Evolutionary conservation across 768 basidiomycete genomes (phyloP).

Genomic region (Suillus clintonianus): DNA sequence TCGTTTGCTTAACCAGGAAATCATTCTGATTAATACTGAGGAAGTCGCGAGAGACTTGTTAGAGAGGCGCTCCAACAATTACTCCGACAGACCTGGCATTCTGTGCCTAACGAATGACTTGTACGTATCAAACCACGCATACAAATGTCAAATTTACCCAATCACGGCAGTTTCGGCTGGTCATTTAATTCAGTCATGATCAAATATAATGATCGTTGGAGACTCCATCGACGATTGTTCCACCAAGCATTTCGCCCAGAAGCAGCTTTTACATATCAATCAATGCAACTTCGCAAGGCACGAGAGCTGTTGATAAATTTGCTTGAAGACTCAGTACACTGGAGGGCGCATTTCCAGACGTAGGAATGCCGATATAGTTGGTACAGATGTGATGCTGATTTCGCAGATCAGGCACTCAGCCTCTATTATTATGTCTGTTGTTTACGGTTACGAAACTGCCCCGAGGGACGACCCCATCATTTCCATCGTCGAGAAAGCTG

Average conservation of each 20-base stretch:
- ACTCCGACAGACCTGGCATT: conserved; percentile 43
- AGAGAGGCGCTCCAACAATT: conserved; percentile 45
- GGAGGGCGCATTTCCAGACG: conserved; percentile 25
- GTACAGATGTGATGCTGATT: neutral
- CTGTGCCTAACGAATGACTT: conserved; percentile 31
- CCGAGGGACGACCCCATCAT: conserved; percentile 28
- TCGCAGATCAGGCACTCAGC: conserved; percentile 20
- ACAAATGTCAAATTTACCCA: neutral
- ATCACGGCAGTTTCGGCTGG: conserved; percentile 27
- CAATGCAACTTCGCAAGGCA: conserved; percentile 26
- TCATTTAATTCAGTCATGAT: conserved; percentile 29
- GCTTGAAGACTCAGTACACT: conserved; percentile 21
- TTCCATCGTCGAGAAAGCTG: conserved; percentile 25
- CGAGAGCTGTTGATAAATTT: conserved; percentile 26
- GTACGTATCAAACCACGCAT: conserved; percentile 13
- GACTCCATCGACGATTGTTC: conserved; percentile 28
- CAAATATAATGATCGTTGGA: conserved; percentile 30
- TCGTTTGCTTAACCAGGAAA: conserved; percentile 35
- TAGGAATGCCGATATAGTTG: conserved; percentile 4
- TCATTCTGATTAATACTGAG: conserved; percentile 43
- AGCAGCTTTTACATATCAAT: conserved; percentile 19
- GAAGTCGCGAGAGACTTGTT: conserved; percentile 43
- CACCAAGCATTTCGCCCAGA: conserved; percentile 27
- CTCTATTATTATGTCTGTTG: conserved; percentile 30
- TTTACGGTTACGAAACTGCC: conserved; percentile 32